Conservation (phyloP, 306 rosid species). For the Adenanthera pavonina region DNA sequence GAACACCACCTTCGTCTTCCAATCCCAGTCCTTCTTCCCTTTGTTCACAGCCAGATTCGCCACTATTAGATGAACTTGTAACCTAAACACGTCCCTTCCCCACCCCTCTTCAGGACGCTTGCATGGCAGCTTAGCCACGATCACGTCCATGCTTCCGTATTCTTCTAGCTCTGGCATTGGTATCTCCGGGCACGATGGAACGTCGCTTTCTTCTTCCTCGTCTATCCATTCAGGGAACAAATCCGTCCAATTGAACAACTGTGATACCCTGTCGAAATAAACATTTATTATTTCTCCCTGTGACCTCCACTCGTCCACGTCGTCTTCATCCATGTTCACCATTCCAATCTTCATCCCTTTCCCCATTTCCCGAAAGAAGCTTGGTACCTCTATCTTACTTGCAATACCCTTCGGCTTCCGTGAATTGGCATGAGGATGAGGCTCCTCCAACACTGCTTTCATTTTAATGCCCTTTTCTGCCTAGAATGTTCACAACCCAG, state of each 20-base stretch:
- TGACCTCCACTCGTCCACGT: slow-evolving; percentile 61
- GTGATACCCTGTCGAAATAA: slow-evolving; percentile 63
- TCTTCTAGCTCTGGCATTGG: slow-evolving; percentile 70
- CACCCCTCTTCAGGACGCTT: slow-evolving; percentile 65
- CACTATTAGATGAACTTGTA: slow-evolving; percentile 77
- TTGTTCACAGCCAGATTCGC: slow-evolving; percentile 71
- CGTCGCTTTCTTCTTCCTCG: slow-evolving; percentile 89
- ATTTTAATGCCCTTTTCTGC: slow-evolving; percentile 56
- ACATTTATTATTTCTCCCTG: slow-evolving; percentile 44
- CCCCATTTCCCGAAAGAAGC: slow-evolving; percentile 53
- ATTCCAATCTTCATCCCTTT: slow-evolving; percentile 77
- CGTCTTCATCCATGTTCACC: slow-evolving; percentile 71
- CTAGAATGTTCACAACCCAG: slow-evolving; percentile 40
- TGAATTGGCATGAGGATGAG: slow-evolving; percentile 25
- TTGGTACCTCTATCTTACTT: slow-evolving; percentile 62
- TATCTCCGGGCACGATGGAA: slow-evolving; percentile 80
- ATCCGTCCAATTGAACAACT: slow-evolving; percentile 82
- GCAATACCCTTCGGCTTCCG: slow-evolving; percentile 43
- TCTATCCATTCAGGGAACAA: slow-evolving; percentile 95
- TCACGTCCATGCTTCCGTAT: slow-evolving; percentile 56
- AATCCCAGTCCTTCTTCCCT: slow-evolving; percentile 62
- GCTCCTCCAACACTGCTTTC: slow-evolving; percentile 68
- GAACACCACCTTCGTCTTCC: slow-evolving; percentile 59
- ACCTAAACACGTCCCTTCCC: slow-evolving; percentile 76
- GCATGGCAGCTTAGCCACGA: slow-evolving; percentile 85